phyloP scores from a whole-genome alignment of 768 basidiomycete genomes.

The Phlebiopsis gigantea region DNA sequence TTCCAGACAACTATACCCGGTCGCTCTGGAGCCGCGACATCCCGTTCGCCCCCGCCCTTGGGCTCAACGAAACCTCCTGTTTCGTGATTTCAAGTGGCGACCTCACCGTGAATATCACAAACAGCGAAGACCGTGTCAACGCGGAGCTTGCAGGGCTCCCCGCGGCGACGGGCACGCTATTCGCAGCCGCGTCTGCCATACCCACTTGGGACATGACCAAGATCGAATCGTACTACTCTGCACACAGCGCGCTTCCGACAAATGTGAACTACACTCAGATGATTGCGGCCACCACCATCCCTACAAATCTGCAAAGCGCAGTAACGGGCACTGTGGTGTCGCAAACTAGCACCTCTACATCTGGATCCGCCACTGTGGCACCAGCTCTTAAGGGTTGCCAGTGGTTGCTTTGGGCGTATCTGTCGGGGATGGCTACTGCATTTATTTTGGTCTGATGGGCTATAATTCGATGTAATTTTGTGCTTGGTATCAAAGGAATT shows the following conservation, averaged over 20 bases:
- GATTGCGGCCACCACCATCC: slow-evolving; percentile 6
- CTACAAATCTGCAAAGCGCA: not conserved
- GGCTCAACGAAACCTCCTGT: not conserved
- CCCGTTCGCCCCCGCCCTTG: slow-evolving; percentile 1
- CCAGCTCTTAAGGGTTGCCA: no score
- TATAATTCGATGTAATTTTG: no score
- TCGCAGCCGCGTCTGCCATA: slow-evolving; percentile 3
- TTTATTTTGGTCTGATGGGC: no score
- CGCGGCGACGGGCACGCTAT: slow-evolving; percentile 5
- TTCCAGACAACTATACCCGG: not conserved
- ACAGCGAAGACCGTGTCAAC: not conserved
- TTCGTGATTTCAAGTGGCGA: slow-evolving; percentile 4
- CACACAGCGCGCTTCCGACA: slow-evolving; percentile 9
- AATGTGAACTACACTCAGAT: slow-evolving; percentile 11
- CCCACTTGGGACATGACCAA: slow-evolving; percentile 11
- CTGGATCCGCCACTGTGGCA: no score
- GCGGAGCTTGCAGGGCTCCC: not conserved
- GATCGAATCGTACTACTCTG: slow-evolving; percentile 11
- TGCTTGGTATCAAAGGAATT: no score
- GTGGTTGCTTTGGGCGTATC: no score
- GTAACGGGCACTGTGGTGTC: not conserved
- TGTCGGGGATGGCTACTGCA: no score
- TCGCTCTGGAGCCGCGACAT: not conserved
- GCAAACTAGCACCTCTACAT: not conserved
- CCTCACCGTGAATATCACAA: not conserved